Evolutionary conservation across 2,329 filamentous ascomycete species (phyloP).

Genomic region (Colletotrichum musicola): DNA sequence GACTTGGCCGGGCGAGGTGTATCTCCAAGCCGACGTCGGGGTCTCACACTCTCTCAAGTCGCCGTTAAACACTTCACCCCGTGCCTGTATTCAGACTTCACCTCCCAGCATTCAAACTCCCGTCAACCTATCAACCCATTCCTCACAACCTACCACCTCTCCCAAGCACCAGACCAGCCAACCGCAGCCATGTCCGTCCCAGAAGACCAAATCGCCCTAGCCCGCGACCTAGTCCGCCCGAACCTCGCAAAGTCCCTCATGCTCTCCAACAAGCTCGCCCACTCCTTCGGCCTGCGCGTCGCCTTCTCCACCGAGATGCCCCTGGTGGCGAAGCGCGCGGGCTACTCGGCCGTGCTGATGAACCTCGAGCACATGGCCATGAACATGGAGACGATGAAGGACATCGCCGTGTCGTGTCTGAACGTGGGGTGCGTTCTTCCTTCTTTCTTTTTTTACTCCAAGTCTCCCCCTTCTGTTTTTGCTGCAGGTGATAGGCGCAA

Average conservation of each 20-base stretch:
- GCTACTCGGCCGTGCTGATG: constrained; percentile 26
- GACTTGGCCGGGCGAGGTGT: background rate
- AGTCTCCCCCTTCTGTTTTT: no score
- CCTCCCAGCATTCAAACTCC: no score
- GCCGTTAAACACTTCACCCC: no score
- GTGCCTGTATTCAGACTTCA: no score
- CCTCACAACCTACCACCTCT: background rate
- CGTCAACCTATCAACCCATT: background rate
- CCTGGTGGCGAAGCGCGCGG: constrained; percentile 25
- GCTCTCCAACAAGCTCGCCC: constrained; percentile 17
- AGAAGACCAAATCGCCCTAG: constrained; percentile 17
- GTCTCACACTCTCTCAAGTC: no score
- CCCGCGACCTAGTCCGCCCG: constrained; percentile 17
- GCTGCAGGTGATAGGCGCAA: no score
- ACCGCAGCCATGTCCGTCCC: constrained; percentile 8
- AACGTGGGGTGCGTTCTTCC: constrained; percentile 2
- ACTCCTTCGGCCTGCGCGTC: constrained; percentile 29
- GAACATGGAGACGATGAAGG: constrained; percentile 31
- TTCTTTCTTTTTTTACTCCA: no score
- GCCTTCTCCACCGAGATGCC: constrained; percentile 34
- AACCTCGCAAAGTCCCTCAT: constrained; percentile 27
- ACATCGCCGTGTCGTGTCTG: constrained; percentile 20
- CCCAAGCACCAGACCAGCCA: background rate
- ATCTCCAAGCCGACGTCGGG: background rate
- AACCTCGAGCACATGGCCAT: constrained; percentile 31